These are phyloP conservation scores for Trichoderma koningiopsis DNA, from an alignment of 2,329 filamentous ascomycete genomes.

Conservation along the genomic window DNA sequence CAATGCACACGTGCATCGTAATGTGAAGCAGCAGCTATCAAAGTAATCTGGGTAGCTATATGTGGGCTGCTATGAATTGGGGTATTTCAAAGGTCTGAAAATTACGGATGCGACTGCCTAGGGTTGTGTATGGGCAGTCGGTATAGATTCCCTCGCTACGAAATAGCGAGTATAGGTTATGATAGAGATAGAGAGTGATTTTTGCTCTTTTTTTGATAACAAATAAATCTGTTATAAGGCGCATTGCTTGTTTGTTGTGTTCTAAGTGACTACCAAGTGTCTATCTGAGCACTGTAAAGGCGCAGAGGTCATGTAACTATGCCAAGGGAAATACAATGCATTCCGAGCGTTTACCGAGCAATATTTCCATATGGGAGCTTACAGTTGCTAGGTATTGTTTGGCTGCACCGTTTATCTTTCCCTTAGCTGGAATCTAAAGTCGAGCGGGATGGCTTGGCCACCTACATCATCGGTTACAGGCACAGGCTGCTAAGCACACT, in stretches of 20 bases:
- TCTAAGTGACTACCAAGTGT: background rate
- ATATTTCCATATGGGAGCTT: background rate
- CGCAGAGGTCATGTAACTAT: background rate
- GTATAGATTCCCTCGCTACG: slow-evolving; percentile 22
- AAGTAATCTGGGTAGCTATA: slow-evolving; percentile 26
- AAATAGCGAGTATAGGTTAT: slow-evolving; percentile 3
- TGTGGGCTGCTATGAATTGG: slow-evolving; percentile 30
- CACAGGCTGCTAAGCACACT: background rate
- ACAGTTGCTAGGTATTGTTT: background rate
- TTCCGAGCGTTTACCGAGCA: background rate
- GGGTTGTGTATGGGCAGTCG: slow-evolving; percentile 22
- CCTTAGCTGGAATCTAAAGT: too few relatives aligned
- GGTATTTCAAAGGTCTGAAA: slow-evolving; percentile 32
- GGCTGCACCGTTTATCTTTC: background rate
- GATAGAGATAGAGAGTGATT: slow-evolving; percentile 24
- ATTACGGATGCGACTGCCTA: slow-evolving; percentile 26
- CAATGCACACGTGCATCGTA: slow-evolving; percentile 31
- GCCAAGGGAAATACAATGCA: background rate
- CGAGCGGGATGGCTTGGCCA: background rate
- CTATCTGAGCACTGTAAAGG: background rate
- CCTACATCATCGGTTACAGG: slow-evolving; percentile 16
- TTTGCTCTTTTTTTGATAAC: slow-evolving; percentile 17
- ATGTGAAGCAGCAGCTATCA: slow-evolving; percentile 32
- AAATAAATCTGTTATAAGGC: background rate
- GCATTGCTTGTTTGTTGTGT: background rate